Conservation (phyloP, 225 moss, liverwort and hornwort species). For the Asterella californica region DNA sequence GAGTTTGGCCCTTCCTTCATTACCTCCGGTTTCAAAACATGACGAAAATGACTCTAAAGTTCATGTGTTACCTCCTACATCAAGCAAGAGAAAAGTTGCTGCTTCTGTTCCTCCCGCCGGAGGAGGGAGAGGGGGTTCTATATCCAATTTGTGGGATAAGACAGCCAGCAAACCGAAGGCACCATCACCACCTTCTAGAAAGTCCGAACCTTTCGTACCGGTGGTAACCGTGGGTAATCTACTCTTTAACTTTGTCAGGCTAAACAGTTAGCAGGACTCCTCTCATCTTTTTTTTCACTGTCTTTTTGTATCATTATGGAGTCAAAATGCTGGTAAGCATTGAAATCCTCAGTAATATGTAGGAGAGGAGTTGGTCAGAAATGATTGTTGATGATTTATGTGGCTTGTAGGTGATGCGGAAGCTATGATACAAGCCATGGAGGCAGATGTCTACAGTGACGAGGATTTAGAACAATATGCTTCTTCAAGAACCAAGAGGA, state of each 20-base stretch:
- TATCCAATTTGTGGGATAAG: conserved; percentile 92
- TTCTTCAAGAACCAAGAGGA: conserved; percentile 47
- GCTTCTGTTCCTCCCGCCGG: conserved; percentile 31
- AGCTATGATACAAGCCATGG: conserved; percentile 75
- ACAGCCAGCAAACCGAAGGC: conserved; percentile 65
- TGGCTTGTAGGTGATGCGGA: conserved; percentile 78
- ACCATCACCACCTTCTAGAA: conserved; percentile 37
- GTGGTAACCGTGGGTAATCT: background rate
- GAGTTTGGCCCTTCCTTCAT: conserved; percentile 5
- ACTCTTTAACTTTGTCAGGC: background rate
- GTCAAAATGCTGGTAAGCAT: background rate
- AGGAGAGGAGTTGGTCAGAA: background rate
- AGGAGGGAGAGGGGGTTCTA: conserved; percentile 49
- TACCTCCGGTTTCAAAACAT: conserved; percentile 32
- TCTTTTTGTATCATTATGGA: background rate
- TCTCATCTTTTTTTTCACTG: background rate
- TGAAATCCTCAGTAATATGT: background rate
- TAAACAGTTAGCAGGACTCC: background rate
- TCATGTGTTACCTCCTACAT: conserved; percentile 17
- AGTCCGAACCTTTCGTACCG: background rate
- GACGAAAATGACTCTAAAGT: conserved; percentile 8
- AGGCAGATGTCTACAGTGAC: conserved; percentile 69
- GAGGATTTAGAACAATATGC: conserved; percentile 62
- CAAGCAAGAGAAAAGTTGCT: conserved; percentile 59
- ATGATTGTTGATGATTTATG: background rate